Evolutionary conservation across 1,139 yeast genomes (phyloP).

Genomic region (Meyerozyma elateridarum): DNA sequence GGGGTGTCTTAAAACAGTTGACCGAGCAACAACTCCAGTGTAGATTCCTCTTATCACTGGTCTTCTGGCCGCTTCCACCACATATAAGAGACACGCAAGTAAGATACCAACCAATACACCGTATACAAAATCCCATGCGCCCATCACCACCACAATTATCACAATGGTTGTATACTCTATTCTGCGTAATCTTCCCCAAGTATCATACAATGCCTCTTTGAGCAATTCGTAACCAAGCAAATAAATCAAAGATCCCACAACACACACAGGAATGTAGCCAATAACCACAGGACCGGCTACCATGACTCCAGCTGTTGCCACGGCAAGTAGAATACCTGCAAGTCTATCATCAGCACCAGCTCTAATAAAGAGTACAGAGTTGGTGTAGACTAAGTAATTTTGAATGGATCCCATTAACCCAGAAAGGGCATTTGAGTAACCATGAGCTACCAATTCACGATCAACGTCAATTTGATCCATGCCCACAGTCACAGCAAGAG

Average conservation of each 20-base stretch:
- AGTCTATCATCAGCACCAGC: constrained; percentile 90
- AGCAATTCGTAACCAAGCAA: constrained; percentile 84
- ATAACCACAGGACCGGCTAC: constrained; percentile 86
- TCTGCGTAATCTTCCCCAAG: constrained; percentile 66
- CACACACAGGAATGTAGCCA: constrained; percentile 91
- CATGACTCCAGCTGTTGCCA: constrained; percentile 79
- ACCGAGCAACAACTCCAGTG: constrained; percentile 84
- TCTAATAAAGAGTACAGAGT: constrained; percentile 82
- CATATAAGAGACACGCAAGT: constrained; percentile 87
- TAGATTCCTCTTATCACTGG: constrained; percentile 80
- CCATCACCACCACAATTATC: constrained; percentile 88
- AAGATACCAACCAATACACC: constrained; percentile 90
- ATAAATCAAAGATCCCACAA: constrained; percentile 89
- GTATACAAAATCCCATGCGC: constrained; percentile 87
- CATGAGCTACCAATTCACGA: constrained; percentile 91
- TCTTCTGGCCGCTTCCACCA: constrained; percentile 81
- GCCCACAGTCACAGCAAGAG: constrained; percentile 84
- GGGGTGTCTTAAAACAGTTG: constrained; percentile 90
- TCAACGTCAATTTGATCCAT: constrained; percentile 88
- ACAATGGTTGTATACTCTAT: constrained; percentile 83
- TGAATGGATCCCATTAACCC: constrained; percentile 87
- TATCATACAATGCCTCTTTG: constrained; percentile 81
- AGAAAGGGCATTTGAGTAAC: constrained; percentile 82
- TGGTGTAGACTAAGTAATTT: constrained; percentile 90
- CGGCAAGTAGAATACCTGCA: constrained; percentile 83